Evolutionary conservation across 2,329 filamentous ascomycete genomes (phyloP), one percentile per base, ranked within the genome.

Genomic region (Fusarium humuli): DNA sequence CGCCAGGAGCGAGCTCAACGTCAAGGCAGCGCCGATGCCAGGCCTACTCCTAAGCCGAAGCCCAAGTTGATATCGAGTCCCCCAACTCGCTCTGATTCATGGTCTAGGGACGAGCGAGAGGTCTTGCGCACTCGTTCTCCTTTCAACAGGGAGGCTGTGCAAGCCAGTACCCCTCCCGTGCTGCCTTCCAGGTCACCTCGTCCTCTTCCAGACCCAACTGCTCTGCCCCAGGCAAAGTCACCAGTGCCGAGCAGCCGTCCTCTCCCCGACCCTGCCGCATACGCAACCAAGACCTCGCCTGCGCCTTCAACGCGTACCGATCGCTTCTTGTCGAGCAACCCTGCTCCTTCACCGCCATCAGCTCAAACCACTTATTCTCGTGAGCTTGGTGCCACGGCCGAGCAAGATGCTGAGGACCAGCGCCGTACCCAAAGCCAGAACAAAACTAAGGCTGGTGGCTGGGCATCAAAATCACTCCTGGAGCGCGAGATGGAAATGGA

Each of bases 401-500:
- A 92, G 79, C 88, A 86, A 46, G 87, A 90, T 59, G 83, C 81
- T 16, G 89, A 92, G 73, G 88, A 91, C 75, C 85, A 87, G 25
- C 85, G 88, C 6, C 88, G 90, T 14, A 79, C 81, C 3, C 85
- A 87, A 55, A 83, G 86, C 13, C 89, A 91, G 75, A 79, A 81
- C 50, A 85, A 87, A 77, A 91, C 89, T 22, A 89, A 89, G 77
- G 87, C 88, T 2, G 86, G 83, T 29, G 88, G 87, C 0, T 89
- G 86, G 86, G 89, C 89, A 2, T 86, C 86, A 69, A 92, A 91
- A 81, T 92, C 90, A 1, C 84, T 94, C 12, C 85, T 94, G 3
- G 92, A 94, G 80, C 88, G 91, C 29, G 92, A 94, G 79, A 94
- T 94, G 91, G 92, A 94, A 78, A 84, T 91, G 77, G 92, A 94